Conservation (phyloP, 1,284 basidiomycete species). For the Apiotrichum brassicae region DNA sequence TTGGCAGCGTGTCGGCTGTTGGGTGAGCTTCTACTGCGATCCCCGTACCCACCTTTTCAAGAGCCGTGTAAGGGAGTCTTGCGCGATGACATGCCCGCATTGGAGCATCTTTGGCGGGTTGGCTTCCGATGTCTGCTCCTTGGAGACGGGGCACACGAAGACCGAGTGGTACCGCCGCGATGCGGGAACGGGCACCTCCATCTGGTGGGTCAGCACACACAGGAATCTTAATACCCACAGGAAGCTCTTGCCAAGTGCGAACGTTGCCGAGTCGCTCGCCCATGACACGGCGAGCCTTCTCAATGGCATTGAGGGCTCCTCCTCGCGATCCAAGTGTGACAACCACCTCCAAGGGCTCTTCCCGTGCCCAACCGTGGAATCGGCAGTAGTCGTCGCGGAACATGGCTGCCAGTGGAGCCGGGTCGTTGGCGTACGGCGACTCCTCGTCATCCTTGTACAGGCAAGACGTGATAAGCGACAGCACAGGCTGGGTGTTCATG, state of each 20-base stretch:
- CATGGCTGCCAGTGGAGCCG: conserved; percentile 63
- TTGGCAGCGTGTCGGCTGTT: conserved; percentile 39
- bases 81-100: conserved; percentile 90
- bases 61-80: conserved; percentile 77
- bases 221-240: conserved; percentile 56
- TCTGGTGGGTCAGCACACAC: conserved; percentile 51
- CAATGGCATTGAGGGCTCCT: conserved; percentile 77
- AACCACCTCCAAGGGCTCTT: conserved; percentile 76
- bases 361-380: conserved; percentile 74
- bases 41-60: conserved; percentile 69
- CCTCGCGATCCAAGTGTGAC: conserved; percentile 79
- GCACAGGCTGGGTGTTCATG: conserved; percentile 65
- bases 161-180: conserved; percentile 91
- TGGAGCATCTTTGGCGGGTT: conserved; percentile 98
- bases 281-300: conserved; percentile 89
- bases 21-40: neutral
- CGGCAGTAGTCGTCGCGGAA: conserved; percentile 88
- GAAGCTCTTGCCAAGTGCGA: conserved; percentile 87
- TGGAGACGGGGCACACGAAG: conserved; percentile 95
- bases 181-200: conserved; percentile 82
- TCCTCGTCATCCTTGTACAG: conserved; percentile 48
- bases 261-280: conserved; percentile 72
- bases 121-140: conserved; percentile 84
- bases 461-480: conserved; percentile 68
- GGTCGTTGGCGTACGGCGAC: conserved; percentile 26